Evolutionary conservation across 805 yeast genomes (phyloP).

Genomic region (Lachancea mirantina): DNA sequence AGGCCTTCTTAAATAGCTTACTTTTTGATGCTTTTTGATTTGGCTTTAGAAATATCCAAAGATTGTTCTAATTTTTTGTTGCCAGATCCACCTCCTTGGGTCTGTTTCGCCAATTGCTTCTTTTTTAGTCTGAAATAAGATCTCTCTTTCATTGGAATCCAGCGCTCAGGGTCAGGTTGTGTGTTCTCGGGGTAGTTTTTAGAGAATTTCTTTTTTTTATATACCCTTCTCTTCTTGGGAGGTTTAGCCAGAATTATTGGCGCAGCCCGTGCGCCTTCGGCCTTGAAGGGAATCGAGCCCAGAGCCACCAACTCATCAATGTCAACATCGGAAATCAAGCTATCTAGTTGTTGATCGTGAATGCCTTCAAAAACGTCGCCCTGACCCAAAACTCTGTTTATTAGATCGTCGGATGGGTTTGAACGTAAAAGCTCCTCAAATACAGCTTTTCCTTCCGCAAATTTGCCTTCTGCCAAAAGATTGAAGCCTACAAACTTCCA

Average conservation of each 20-base stretch:
- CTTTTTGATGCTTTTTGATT: no score
- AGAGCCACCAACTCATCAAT: slow-evolving; percentile 15
- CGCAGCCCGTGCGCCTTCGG: slow-evolving; percentile 10
- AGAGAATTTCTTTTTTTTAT: slow-evolving; percentile 33
- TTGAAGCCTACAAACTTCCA: slow-evolving; percentile 28
- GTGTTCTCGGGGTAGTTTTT: slow-evolving; percentile 35
- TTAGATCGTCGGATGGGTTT: slow-evolving; percentile 9
- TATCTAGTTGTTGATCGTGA: slow-evolving; percentile 8
- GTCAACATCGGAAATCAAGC: slow-evolving; percentile 19
- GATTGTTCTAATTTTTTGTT: slow-evolving; percentile 30
- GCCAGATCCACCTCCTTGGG: slow-evolving; percentile 57
- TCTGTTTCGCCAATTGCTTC: slow-evolving; percentile 40
- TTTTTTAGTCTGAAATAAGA: slow-evolving; percentile 74
- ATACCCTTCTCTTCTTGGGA: slow-evolving; percentile 29
- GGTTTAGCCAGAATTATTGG: slow-evolving; percentile 9
- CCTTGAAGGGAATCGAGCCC: slow-evolving; percentile 19
- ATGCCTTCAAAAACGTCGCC: not conserved
- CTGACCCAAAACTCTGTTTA: not conserved
- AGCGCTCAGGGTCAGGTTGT: slow-evolving; percentile 64
- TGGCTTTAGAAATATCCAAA: slow-evolving; percentile 27
- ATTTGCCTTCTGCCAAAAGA: slow-evolving; percentile 17
- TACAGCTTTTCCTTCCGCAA: slow-evolving; percentile 13
- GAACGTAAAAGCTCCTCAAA: slow-evolving; percentile 11
- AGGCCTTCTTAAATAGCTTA: slow-evolving; percentile 23
- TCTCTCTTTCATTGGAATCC: slow-evolving; percentile 87